Base-by-base conservation (phyloP, 1,139 yeast genomes). In the Yamadazyma taylorii region DNA sequence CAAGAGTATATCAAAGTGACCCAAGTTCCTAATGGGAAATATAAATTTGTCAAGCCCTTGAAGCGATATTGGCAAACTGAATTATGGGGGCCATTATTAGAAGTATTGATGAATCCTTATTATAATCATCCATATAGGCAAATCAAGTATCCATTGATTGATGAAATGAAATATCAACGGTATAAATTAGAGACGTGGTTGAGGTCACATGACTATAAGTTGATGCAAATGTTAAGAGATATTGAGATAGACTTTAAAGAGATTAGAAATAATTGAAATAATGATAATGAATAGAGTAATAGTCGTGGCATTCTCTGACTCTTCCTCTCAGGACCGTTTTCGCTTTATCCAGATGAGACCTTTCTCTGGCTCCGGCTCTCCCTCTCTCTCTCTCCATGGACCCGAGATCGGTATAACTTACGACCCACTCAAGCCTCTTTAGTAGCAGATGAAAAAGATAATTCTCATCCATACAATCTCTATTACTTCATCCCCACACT, bases 11-110 rank as follows among this genome's bases (percentile, higher is more conserved):
- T 89, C 22, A 77, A 75, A 36, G 66, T 78, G 0, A 56, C 54
- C 9, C 46, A 53, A 24, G 30, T 42, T 22, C 36, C 41, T 4
- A 52, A 51, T 28, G 65, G 66, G 1, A 52, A 49, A 3, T 57
- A 71, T 35, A 60, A 57, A 14, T 51, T 85, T 16, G 53, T 62
- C 10, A 65, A 66, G 19, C 55, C 76, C 0, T 64, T 86, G 24
- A 86, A 84, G 55, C 61, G 95, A 36, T 86, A 85, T 52, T 86
- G 96, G 96, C 85, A 85, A 48, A 66, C 61, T 29, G 48, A 52
- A 10, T 45, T 86, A 4, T 90, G 97, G 97, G 60, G 52, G 5
- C 78, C 79, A 3, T 58, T 89, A 19, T 87, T 89, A 55, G 77
- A 78, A 29, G 45, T 73, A 2, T 60, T 89, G 34, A 63, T 89